Conservation (phyloP, 129 eudicot species). For the Flaveria sonorensis region DNA sequence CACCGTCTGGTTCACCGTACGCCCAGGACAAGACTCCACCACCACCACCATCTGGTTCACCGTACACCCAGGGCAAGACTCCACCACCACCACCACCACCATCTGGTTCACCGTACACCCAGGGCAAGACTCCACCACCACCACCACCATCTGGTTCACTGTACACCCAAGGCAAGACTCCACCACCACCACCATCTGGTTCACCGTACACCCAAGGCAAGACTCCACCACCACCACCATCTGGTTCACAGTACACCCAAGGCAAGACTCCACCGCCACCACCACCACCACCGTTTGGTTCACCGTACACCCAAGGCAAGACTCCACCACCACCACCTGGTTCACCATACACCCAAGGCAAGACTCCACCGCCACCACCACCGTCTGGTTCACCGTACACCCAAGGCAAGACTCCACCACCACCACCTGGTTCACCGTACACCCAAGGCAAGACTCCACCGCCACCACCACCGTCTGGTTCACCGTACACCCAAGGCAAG, state of each 20-base stretch:
- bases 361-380: constrained; percentile 5
- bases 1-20: neutral
- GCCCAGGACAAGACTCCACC: neutral
- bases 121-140: constrained; percentile 15
- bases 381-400: neutral
- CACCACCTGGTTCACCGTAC: neutral
- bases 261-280: neutral
- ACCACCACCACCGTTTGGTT: neutral
- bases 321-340: neutral
- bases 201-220: neutral
- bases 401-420: no score
- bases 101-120: neutral
- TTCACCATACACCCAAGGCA: no score
- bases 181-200: constrained; percentile 19
- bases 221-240: neutral
- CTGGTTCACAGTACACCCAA: neutral
- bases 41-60: neutral
- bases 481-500: neutral
- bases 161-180: neutral
- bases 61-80: neutral
- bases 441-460: no score
- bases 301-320: neutral
- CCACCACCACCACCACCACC: constrained; percentile 1
- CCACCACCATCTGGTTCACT: constrained; percentile 1
- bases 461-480: no score